Evolutionary conservation across 768 basidiomycete species (phyloP), one percentile per base, ranked within the genome.

Genomic region (Xerocomus potaroensis): DNA sequence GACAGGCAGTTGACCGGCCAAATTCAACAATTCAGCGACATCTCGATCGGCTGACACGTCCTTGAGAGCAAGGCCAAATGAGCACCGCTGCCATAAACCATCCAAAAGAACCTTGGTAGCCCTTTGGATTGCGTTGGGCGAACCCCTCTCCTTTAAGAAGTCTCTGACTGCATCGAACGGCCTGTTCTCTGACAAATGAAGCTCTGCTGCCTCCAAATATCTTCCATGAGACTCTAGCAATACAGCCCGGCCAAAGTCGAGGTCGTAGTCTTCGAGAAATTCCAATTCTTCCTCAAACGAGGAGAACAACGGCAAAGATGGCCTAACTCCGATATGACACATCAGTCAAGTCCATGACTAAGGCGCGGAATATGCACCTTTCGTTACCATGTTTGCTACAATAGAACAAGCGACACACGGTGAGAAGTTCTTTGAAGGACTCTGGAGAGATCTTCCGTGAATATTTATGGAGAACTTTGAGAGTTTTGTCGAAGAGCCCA

Each of bases 191-290:
- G 63, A 59, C 5, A 79, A 49, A 53, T 79, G 73, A 15, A 81
- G 55, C 16, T 76, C 68, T 1, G 80, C 80, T 0, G 82, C 82
- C 27, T 83, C 77, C 1, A 52, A 43, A 36, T 62, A 69, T 49
- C 69, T 67, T 12, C 70, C 73, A 10, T 72, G 65, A 4, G 64
- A 61, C 23, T 69, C 67, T 11, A 82, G 65, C 8, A 84, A 53
- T 0, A 62, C 59, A 0, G 75, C 74, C 7, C 69, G 77, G 7
- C 77, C 73, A 11, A 69, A 48, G 51, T 80, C 76, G 6, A 86
- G 62, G 29, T 74, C 75, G 34, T 72, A 71, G 4, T 78, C 72
- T 44, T 81, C 75, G 15, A 81, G 67, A 48, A 79, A 87, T 32
- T 75, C 73, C n/a, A 82, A 51, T 16, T 70, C 69, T 18, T 81